Conservation (phyloP, 1,284 basidiomycete species). For the Cryptococcus deneoformans region DNA sequence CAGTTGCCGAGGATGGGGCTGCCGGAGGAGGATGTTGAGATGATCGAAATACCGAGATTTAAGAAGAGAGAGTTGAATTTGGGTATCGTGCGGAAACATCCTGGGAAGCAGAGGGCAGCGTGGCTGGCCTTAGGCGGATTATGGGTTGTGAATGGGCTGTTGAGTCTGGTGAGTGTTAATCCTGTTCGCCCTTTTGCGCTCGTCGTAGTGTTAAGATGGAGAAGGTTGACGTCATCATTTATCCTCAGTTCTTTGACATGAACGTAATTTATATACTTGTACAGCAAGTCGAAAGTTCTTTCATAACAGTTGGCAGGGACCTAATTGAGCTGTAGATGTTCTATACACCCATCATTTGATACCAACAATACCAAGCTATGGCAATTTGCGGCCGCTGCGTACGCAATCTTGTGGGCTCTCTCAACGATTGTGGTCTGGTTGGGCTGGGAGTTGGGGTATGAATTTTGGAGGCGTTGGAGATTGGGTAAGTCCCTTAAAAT, state of each 20-base stretch:
- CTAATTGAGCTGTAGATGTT: slow-evolving; percentile 16
- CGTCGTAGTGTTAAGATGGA: neutral
- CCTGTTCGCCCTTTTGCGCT: neutral
- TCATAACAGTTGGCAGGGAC: neutral
- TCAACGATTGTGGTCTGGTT: slow-evolving; percentile 74
- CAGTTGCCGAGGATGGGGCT: neutral
- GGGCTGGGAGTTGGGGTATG: slow-evolving; percentile 74
- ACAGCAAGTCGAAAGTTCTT: slow-evolving; percentile 18
- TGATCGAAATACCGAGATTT: slow-evolving; percentile 44
- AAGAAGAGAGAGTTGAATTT: slow-evolving; percentile 39
- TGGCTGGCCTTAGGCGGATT: slow-evolving; percentile 26
- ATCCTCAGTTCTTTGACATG: slow-evolving; percentile 37
- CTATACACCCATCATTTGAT: slow-evolving; percentile 17
- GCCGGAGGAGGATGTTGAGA: slow-evolving; percentile 6
- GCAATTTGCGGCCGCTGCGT: slow-evolving; percentile 32
- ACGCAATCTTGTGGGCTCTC: slow-evolving; percentile 66
- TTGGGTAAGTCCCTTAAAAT: slow-evolving; percentile 58
- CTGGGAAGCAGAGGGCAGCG: slow-evolving; percentile 13
- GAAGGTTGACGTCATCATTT: neutral
- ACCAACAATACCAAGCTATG: slow-evolving; percentile 20
- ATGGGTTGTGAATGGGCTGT: slow-evolving; percentile 23
- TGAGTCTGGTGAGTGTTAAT: slow-evolving; percentile 22
- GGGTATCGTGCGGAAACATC: slow-evolving; percentile 22
- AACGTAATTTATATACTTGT: slow-evolving; percentile 35
- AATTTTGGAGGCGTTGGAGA: slow-evolving; percentile 75